Conservation (phyloP, 495 filamentous ascomycete genomes). For the Aspergillus avenaceus region DNA sequence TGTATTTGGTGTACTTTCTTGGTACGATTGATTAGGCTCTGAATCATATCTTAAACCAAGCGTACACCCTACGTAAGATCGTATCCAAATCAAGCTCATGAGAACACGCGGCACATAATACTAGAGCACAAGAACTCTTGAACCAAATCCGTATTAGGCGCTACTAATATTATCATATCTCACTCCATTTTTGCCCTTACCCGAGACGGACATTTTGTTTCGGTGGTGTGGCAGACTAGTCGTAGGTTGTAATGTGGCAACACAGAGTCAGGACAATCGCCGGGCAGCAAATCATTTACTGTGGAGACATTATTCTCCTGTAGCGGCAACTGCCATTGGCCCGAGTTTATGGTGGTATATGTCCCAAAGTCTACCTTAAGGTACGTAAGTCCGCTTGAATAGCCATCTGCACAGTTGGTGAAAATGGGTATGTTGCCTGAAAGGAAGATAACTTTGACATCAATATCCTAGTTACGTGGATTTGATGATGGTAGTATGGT, state of each 20-base stretch:
- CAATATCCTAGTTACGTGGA: background rate
- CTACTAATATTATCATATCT: background rate
- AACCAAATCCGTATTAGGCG: background rate
- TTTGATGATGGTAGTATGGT: background rate
- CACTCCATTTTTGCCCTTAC: constrained; percentile 1
- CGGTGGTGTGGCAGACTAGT: constrained; percentile 5
- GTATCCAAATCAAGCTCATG: background rate
- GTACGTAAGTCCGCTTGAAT: constrained; percentile 12
- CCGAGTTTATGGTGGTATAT: constrained; percentile 3
- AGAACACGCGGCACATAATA: background rate
- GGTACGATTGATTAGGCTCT: background rate
- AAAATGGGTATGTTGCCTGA: background rate
- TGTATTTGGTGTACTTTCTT: too few species aligned
- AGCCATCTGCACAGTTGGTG: background rate
- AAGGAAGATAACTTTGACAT: background rate
- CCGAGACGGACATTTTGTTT: constrained; percentile 8
- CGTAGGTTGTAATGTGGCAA: constrained; percentile 16
- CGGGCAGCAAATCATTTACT: constrained; percentile 12
- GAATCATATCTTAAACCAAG: too few species aligned
- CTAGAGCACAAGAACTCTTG: background rate
- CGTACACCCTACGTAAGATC: background rate
- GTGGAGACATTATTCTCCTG: constrained; percentile 7
- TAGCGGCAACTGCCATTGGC: constrained; percentile 5
- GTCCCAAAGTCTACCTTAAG: constrained; percentile 10
- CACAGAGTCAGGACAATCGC: constrained; percentile 8